Base-by-base conservation (phyloP, 164 flowering plant genomes). In the Chloranthus sessilifolius region DNA sequence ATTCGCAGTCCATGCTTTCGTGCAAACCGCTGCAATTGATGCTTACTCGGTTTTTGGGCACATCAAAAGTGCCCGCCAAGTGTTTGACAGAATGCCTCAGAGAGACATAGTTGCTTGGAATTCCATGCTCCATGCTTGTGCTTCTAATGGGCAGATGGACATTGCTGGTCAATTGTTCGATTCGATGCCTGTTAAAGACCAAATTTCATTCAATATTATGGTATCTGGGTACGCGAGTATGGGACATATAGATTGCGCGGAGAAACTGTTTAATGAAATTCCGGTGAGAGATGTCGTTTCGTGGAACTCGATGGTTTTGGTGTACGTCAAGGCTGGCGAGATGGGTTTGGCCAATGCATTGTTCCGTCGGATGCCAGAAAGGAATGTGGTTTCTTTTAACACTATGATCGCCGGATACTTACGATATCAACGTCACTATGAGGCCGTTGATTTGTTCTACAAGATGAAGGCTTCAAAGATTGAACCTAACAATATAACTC, bases 51-150 rank as follows among this genome's bases (percentile, higher is more conserved):
- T 47, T 7, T 14, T 56, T 4, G 42, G 53, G 2, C 16, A 40
- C 31, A 7, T 57, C 3, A 43, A 34, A 7, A 27, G 23, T 42
- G 70, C 77, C 26, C 38, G 42, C 31, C 53, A 55, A 40, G 56
- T 73, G 45, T 76, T 76, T 46, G 67, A 65, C 0, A 58, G 30
- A 0, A 67, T 76, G 58, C 33, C 58, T 12, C 56, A 25, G 17
- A 72, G 47, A 43, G 80, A 75, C 57, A 12, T 64, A 10, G 40
- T 72, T 42, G 70, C 71, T 12, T 72, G 64, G 72, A 75, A 75
- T 15, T 71, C 79, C 8, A 71, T 75, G 70, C 52, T 75, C n/a
- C 54, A 61, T 47, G 60, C 65, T 3, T 71, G 63, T 52, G 65
- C 62, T 52, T 66, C 67, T n/a, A n/a, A 20, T 17, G 59, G 74